These are phyloP conservation scores for Epichloe sibirici DNA, from an alignment of 2,329 filamentous ascomycete species.

Conservation along the genomic window DNA sequence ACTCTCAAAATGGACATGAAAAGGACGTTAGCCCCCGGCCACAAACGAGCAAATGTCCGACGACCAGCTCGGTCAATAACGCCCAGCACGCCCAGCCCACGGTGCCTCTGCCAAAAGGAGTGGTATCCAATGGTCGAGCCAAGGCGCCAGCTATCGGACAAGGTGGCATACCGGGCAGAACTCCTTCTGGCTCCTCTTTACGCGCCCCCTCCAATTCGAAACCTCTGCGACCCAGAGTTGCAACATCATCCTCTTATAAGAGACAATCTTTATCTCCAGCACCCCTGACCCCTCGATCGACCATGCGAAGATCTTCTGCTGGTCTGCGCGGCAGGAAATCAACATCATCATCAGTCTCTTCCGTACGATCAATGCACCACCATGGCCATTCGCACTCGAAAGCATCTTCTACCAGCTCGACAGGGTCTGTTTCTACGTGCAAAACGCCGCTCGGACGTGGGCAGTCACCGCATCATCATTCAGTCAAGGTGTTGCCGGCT, in stretches of 20 bases:
- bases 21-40: constrained; percentile 46
- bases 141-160: constrained; percentile 15
- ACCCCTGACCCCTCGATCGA: constrained; percentile 77
- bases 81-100: constrained; percentile 25
- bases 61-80: constrained; percentile 21
- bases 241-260: constrained; percentile 38
- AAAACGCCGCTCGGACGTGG: constrained; percentile 51
- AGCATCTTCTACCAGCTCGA: constrained; percentile 83
- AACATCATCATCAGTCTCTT: constrained; percentile 89
- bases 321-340: constrained; percentile 87
- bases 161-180: constrained; percentile 10
- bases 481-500: constrained; percentile 87
- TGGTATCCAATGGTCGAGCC: constrained; percentile 38
- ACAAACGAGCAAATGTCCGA: constrained; percentile 46
- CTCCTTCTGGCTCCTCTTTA: constrained; percentile 11
- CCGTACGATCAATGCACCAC: constrained; percentile 81
- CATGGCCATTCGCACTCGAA: constrained; percentile 84
- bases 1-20: constrained; percentile 30
- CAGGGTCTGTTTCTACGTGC: constrained; percentile 58
- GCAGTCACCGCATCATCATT: constrained; percentile 73
- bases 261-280: constrained; percentile 76
- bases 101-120: constrained; percentile 35
- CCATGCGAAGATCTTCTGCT: constrained; percentile 68
- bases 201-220: constrained; percentile 16
- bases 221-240: constrained; percentile 17